Conservation (phyloP, 2,329 filamentous ascomycete genomes). For the Diaporthe citriasiana region DNA sequence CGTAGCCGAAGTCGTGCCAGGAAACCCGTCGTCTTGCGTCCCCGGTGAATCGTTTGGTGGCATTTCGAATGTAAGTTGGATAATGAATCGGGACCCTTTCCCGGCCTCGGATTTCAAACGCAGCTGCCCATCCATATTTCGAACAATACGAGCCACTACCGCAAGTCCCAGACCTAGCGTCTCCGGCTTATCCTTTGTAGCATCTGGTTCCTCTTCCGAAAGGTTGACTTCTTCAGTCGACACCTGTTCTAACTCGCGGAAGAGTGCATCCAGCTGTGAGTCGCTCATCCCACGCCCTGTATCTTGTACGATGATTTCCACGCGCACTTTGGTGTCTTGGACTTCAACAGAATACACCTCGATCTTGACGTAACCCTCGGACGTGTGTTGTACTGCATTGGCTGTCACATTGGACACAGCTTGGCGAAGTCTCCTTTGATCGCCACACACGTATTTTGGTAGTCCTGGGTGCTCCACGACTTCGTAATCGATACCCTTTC, state of each 20-base stretch:
- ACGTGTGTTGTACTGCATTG: conserved; percentile 87
- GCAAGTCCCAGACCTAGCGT: conserved; percentile 87
- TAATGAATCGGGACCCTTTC: conserved; percentile 85
- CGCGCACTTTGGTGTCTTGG: conserved; percentile 67
- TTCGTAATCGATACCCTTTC: conserved; percentile 81
- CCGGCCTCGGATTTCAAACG: conserved; percentile 87
- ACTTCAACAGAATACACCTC: conserved; percentile 75
- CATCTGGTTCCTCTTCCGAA: conserved; percentile 46
- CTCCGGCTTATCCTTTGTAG: conserved; percentile 52
- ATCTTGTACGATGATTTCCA: conserved; percentile 84
- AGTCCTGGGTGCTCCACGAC: conserved; percentile 77
- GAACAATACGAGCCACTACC: conserved; percentile 85
- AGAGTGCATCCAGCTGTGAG: conserved; percentile 63
- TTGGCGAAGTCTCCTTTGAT: conserved; percentile 84
- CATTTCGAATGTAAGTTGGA: conserved; percentile 82
- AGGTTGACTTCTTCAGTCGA: conserved; percentile 56
- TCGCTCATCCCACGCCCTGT: conserved; percentile 79
- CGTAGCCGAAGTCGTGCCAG: conserved; percentile 39
- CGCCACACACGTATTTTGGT: conserved; percentile 80
- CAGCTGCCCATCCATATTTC: conserved; percentile 92
- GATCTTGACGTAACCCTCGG: conserved; percentile 75
- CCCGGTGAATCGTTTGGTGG: conserved; percentile 52
- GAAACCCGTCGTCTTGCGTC: not conserved
- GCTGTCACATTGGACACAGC: conserved; percentile 86
- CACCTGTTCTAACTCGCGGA: conserved; percentile 72